Conservation (phyloP, 2,329 filamentous ascomycete genomes). For the Neofusicoccum cordaticola region DNA sequence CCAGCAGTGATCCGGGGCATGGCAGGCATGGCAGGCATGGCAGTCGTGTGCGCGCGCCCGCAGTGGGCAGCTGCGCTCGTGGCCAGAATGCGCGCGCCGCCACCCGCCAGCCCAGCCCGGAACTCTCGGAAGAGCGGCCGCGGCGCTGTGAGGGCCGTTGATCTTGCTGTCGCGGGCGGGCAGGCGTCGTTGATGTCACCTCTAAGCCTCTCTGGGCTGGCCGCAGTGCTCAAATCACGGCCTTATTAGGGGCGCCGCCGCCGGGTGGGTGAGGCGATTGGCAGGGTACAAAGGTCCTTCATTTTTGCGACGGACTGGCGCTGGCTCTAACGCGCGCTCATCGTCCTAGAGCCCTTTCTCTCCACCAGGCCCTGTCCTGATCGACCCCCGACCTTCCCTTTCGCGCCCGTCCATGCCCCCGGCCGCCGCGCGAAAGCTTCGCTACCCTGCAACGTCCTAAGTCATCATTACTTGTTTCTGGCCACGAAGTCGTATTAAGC, state of each 20-base stretch:
- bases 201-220: slow-evolving; percentile 13
- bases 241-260: slow-evolving; percentile 7
- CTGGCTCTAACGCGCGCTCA: background rate
- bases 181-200: slow-evolving; percentile 2
- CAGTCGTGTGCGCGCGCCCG: background rate
- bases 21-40: background rate
- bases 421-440: slow-evolving; percentile 4
- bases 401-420: background rate
- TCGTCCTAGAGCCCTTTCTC: background rate
- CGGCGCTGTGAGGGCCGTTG: background rate
- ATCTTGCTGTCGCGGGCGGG: background rate
- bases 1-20: background rate
- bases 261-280: background rate
- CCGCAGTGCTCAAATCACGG: slow-evolving; percentile 6
- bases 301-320: background rate
- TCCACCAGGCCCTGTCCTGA: background rate
- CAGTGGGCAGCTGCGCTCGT: background rate
- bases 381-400: slow-evolving; percentile 7
- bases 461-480: slow-evolving; percentile 3
- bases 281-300: background rate
- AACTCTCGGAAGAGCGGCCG: background rate
- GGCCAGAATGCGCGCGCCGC: background rate
- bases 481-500: slow-evolving; percentile 7
- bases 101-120: background rate
- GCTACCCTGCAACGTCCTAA: slow-evolving; percentile 5